Evolutionary conservation across 2,329 filamentous ascomycete genomes (phyloP).

Genomic region (Fonsecaea nubica): DNA sequence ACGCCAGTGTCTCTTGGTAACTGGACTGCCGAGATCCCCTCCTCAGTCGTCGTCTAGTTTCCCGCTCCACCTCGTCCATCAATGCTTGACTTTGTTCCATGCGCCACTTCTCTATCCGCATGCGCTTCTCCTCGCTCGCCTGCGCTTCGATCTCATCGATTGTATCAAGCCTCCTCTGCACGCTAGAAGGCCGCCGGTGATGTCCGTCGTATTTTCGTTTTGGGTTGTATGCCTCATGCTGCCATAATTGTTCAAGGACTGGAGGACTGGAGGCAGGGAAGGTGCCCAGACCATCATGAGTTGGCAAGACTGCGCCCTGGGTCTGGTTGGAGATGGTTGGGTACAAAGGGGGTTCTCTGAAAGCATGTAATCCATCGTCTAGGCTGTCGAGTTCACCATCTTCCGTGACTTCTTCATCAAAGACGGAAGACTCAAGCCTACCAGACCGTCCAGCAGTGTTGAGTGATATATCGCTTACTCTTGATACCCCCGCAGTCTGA

Average conservation of each 20-base stretch:
- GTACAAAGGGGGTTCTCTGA: slow-evolving; percentile 68
- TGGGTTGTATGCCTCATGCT: slow-evolving; percentile 85
- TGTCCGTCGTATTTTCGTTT: slow-evolving; percentile 61
- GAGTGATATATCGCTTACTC: slow-evolving; percentile 79
- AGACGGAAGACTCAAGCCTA: slow-evolving; percentile 54
- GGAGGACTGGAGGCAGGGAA: slow-evolving; percentile 70
- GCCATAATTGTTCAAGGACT: slow-evolving; percentile 84
- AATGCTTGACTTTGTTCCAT: slow-evolving; percentile 86
- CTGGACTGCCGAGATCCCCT: slow-evolving; percentile 33
- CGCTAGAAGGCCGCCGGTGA: slow-evolving; percentile 60
- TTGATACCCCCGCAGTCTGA: slow-evolving; percentile 73
- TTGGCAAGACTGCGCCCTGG: slow-evolving; percentile 76
- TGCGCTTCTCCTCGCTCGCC: slow-evolving; percentile 75
- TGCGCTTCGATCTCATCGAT: slow-evolving; percentile 64
- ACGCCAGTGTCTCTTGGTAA: slow-evolving; percentile 28
- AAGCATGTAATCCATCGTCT: slow-evolving; percentile 88
- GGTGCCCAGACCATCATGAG: slow-evolving; percentile 88
- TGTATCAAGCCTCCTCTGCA: slow-evolving; percentile 63
- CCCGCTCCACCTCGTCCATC: slow-evolving; percentile 85
- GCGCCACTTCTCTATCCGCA: slow-evolving; percentile 89
- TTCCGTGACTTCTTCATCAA: slow-evolving; percentile 57
- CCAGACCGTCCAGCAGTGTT: slow-evolving; percentile 70
- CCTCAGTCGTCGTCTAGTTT: slow-evolving; percentile 73
- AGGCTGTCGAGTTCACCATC: slow-evolving; percentile 90
- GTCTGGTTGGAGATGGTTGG: slow-evolving; percentile 51